Percentiles rank a stretch among this genome's conserved stretches.
Conservation (phyloP, 2,329 filamentous ascomycete genomes). For the Sporothrix euskadiensis region DNA sequence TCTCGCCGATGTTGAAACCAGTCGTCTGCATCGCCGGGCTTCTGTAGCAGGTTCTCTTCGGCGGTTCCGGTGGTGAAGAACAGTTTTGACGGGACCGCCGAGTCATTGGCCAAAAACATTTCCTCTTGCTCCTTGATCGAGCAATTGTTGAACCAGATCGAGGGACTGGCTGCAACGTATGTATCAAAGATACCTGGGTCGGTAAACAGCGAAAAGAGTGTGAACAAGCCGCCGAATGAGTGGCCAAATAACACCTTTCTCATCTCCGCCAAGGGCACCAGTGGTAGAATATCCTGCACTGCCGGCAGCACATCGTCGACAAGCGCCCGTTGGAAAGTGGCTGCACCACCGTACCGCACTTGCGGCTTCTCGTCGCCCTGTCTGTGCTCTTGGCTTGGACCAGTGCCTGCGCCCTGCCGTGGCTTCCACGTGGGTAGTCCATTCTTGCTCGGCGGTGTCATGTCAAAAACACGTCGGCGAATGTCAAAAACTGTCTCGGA, state of each 20-base stretch:
- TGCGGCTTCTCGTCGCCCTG: neutral
- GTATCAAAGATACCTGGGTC: neutral
- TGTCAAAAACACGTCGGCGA: neutral
- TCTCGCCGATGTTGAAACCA: neutral
- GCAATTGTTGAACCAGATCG: neutral
- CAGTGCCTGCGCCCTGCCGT: neutral
- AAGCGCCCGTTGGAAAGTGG: neutral
- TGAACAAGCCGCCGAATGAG: conserved; percentile 8
- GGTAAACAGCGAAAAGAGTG: neutral
- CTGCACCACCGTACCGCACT: neutral
- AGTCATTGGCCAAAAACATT: neutral
- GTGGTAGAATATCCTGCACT: neutral
- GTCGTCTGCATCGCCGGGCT: neutral
- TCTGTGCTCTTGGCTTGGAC: neutral
- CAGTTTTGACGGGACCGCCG: neutral
- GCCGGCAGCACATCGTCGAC: neutral
- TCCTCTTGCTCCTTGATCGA: neutral
- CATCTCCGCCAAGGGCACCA: neutral
- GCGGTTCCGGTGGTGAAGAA: neutral
- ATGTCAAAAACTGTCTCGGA: conserved; percentile 14
- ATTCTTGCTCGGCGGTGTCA: conserved; percentile 7
- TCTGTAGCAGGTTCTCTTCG: neutral
- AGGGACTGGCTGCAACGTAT: conserved; percentile 3
- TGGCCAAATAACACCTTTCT: neutral
- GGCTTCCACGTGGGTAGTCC: conserved; percentile 5